Evolutionary conservation across 2,329 filamentous ascomycete species (phyloP).

Genomic region (Nectriaceae sp.): DNA sequence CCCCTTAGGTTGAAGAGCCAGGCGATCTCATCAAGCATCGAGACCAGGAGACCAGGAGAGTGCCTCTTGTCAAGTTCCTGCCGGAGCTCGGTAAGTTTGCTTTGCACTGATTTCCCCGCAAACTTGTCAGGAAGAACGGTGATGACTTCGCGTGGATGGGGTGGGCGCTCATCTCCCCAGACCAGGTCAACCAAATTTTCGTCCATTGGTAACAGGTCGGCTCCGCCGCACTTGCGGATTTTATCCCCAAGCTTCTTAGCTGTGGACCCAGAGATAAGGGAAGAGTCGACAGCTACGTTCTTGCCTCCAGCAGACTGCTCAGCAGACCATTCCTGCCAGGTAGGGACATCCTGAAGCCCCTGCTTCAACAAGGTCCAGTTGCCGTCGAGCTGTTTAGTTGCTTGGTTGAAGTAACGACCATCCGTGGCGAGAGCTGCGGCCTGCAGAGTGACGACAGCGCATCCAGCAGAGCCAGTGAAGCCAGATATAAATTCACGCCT

Average conservation of each 20-base stretch:
- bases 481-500: slow-evolving; percentile 90
- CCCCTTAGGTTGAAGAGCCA: slow-evolving; percentile 99
- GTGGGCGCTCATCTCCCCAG: slow-evolving; percentile 77
- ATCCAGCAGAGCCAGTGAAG: slow-evolving; percentile 93
- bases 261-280: slow-evolving; percentile 70
- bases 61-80: slow-evolving; percentile 92
- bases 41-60: slow-evolving; percentile 82
- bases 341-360: slow-evolving; percentile 89
- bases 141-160: slow-evolving; percentile 74
- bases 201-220: slow-evolving; percentile 71
- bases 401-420: slow-evolving; percentile 97
- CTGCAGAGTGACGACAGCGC: slow-evolving; percentile 81
- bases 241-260: slow-evolving; percentile 76
- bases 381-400: slow-evolving; percentile 81
- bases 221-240: slow-evolving; percentile 83
- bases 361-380: slow-evolving; percentile 95
- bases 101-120: slow-evolving; percentile 77
- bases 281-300: slow-evolving; percentile 86
- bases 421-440: slow-evolving; percentile 93
- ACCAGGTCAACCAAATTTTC: slow-evolving; percentile 88
- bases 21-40: slow-evolving; percentile 93
- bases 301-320: slow-evolving; percentile 87
- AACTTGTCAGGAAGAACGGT: slow-evolving; percentile 71
- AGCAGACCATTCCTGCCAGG: slow-evolving; percentile 95
- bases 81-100: slow-evolving; percentile 84